Base-by-base conservation (phyloP, 805 yeast genomes). In the Danielia reshetovae region DNA sequence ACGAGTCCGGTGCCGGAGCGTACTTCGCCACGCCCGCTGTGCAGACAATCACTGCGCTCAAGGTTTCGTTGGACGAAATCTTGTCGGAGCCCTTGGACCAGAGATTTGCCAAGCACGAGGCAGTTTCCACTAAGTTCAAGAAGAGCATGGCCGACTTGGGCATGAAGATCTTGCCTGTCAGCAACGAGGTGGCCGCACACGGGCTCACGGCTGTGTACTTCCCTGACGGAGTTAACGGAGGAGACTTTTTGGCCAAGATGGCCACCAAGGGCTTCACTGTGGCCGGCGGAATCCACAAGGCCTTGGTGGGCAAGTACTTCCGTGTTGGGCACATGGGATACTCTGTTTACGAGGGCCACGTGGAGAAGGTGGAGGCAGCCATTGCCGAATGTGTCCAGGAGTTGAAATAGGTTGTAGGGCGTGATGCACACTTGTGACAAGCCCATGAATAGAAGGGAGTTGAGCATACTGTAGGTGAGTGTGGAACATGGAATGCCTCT, bases 21-120 rank as follows among this genome's bases (percentile, higher is more conserved):
- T 93, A 89, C 68, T 90, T 87, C 56, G 96, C 96, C n/a, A 90
- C 97, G 6, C 97, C 96, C n/a, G 84, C 97, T 0, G 82, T 85
- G 29, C 96, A 87, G 65, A 73, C 84, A 42, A 68, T 90, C 41
- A 84, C 84, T 53, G 89, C 96, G 11, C 72, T 87, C 51, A 78
- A 78, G 57, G 83, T 74, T 4, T 79, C 96, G 4, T 72, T 89
- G 45, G 74, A 72, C 37, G 88, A 85, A 57, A 79, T 88, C 44
- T 62, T 86, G 38, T 63, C 72, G 24, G 67, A 69, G 40, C 29
- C 59, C 4, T 62, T 89, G 38, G 80, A 75, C 39, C 62, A 60
- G 35, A 73, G 95, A 57, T 71, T 85, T 51, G 70, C 68, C 24
- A 71, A 71, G 44, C 94, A 89, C 57, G 72, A 65, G 23, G 58